Conservation (phyloP, 2,329 filamentous ascomycete genomes). For the Septoria linicola region DNA sequence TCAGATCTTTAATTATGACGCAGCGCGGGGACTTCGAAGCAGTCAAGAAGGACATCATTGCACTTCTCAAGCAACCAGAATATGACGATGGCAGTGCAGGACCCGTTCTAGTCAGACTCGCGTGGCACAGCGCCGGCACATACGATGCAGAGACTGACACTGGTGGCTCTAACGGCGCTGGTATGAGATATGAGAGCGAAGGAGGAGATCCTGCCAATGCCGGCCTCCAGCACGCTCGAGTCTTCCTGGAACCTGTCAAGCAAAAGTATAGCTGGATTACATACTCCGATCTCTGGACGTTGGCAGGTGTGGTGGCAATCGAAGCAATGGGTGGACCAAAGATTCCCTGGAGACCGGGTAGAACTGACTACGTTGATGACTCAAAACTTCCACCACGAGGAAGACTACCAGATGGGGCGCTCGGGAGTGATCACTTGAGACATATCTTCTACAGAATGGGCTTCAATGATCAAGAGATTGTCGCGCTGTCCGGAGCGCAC, state of each 20-base stretch:
- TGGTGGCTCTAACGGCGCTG: slow-evolving; percentile 63
- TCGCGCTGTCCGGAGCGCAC: slow-evolving; percentile 57
- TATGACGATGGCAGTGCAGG: slow-evolving; percentile 66
- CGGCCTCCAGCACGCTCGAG: slow-evolving; percentile 62
- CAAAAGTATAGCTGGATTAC: slow-evolving; percentile 61
- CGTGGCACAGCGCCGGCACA: slow-evolving; percentile 65
- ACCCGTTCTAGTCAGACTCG: slow-evolving; percentile 62
- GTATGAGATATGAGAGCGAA: slow-evolving; percentile 65
- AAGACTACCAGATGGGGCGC: slow-evolving; percentile 55
- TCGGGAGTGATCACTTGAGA: slow-evolving; percentile 56
- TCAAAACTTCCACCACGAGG: slow-evolving; percentile 59
- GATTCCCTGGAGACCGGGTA: slow-evolving; percentile 57
- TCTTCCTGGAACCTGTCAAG: slow-evolving; percentile 64
- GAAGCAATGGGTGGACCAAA: slow-evolving; percentile 60
- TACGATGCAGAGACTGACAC: slow-evolving; percentile 61
- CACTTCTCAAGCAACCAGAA: slow-evolving; percentile 47
- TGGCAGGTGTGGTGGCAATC: slow-evolving; percentile 60
- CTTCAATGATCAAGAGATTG: slow-evolving; percentile 61
- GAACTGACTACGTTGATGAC: slow-evolving; percentile 63
- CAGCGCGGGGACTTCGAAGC: slow-evolving; percentile 40
- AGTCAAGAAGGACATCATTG: slow-evolving; percentile 50
- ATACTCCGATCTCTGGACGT: slow-evolving; percentile 65
- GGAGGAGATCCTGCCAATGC: slow-evolving; percentile 65
- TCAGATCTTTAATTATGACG: slow-evolving; percentile 14
- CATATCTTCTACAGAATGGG: slow-evolving; percentile 61